Base-by-base conservation (phyloP, 805 yeast genomes). In the Candida anglica region DNA sequence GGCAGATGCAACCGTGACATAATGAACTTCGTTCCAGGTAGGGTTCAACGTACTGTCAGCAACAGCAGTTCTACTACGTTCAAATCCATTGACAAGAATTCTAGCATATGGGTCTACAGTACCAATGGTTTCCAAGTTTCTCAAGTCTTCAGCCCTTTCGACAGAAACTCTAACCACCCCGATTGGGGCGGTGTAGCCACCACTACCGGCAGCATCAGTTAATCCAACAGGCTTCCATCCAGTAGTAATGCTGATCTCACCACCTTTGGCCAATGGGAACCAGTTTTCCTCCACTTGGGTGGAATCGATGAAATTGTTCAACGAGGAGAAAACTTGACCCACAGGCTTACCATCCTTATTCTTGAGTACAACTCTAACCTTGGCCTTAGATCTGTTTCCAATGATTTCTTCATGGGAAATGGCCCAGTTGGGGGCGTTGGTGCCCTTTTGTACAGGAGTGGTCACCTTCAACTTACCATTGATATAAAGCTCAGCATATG, bases 61-160 rank as follows among this genome's bases (percentile, higher is more conserved):
- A 9, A 86, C 75, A 36, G 75, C 71, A 2, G 97, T 93, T 60
- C 98, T 77, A 15, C 81, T 85, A 53, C 77, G 78, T 44, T 77
- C 78, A 44, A 77, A 69, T 39, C 88, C 88, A 53, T 88, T 89
- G 30, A 87, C 73, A 51, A 86, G 61, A 11, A 91, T 66, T 50
- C 95, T 78, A 6, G 79, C 77, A 53, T 91, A 93, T 28, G 99
- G 98, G 60, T 93, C 98, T 53, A 88, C 78, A 48, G 79, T 86
- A 40, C 98, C 98, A 39, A 93, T 71, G 36, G 77, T 82, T 58
- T 91, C 97, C 60, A 89, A 71, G 59, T 93, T 91, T 39, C 83
- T 75, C 50, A 93, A 73, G 40, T 78, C 82, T 37, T 71, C 75
- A 27, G 94, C 97, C 40, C 72, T 73, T 44, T 74, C 75, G 40